Base-by-base conservation (phyloP, 768 basidiomycete species). In the Russula sp. region DNA sequence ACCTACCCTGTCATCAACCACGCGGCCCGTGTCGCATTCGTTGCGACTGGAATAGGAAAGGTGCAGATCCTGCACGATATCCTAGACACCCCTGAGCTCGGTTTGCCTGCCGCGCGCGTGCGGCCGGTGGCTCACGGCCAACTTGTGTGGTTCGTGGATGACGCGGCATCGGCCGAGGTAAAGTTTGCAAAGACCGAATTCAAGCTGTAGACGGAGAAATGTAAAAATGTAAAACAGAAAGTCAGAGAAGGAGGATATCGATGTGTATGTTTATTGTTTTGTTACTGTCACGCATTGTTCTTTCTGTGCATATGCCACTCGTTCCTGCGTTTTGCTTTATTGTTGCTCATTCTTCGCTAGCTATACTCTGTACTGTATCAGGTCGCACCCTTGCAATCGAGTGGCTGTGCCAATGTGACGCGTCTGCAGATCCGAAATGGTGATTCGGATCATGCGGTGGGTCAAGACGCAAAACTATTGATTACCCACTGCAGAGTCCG, bases 121-220 rank as follows among this genome's bases (percentile, higher is more conserved):
- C 84, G 81, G 66, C 94, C 89, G 2, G 84, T 79, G 4, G 76
- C 78, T 66, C 93, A 91, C 24, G 96, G 96, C 34, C 87, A 90
- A 59, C 81, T 97, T 36, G 94, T 87, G 75, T 98, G 94, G 95
- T 98, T 98, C 76, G 86, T 90, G 40, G 94, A 98, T 76, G 86
- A 92, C 54, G 87, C 85, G 9, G 95, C 97, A 2, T 81, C 87
- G 10, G 76, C 76, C 50, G 84, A 87, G 68, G 80, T 88, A 34
- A 70, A 78, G 71, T 89, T 84, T 71, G 75, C 81, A 14, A 81
- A 76, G 74, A 82, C 83, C 4, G 67, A 78, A 18, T 85, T 89
- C 76, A 84, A 83, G 74, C 72, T 87, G 66, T 89, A 75, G 75
- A 20, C 5, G 26, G 20, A 44, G 57, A 20, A 52, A 26, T 44